phyloP scores from a whole-genome alignment of 2,329 filamentous ascomycete species.

The Claviceps monticola region DNA sequence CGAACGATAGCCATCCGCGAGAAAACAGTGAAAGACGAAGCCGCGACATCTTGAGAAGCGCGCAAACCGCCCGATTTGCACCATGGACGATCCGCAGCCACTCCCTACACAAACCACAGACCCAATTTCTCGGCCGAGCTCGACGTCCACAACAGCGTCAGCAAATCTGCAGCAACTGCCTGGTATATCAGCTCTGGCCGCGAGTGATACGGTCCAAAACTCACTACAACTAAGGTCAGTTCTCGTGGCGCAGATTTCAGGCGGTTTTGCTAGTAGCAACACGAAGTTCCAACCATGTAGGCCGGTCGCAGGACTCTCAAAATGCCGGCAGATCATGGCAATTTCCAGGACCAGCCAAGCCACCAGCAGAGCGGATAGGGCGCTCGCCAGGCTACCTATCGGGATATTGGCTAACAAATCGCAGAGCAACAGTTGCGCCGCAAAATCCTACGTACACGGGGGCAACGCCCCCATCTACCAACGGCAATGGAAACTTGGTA shows the following conservation, averaged over 20 bases:
- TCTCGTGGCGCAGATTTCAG: neutral
- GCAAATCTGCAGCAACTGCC: slow-evolving; percentile 29
- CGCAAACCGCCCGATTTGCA: slow-evolving; percentile 9
- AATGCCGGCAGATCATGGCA: neutral
- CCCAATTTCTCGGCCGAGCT: slow-evolving; percentile 34
- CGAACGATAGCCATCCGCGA: neutral
- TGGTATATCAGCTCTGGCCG: slow-evolving; percentile 30
- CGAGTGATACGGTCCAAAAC: slow-evolving; percentile 23
- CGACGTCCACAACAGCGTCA: slow-evolving; percentile 32
- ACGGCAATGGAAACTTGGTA: slow-evolving; percentile 27
- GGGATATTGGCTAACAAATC: slow-evolving; percentile 4
- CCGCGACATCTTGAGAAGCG: neutral
- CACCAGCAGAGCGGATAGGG: neutral
- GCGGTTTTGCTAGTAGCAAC: neutral
- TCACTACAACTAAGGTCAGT: slow-evolving; percentile 35
- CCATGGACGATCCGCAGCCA: slow-evolving; percentile 33
- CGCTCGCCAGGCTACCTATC: neutral
- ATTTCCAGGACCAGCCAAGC: too few species aligned
- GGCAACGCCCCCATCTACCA: slow-evolving; percentile 26
- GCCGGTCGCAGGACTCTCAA: neutral
- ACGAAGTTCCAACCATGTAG: neutral
- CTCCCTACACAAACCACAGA: slow-evolving; percentile 28
- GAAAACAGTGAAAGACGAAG: neutral
- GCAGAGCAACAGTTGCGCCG: slow-evolving; percentile 9
- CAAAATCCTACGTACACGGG: slow-evolving; percentile 14